phyloP scores from a whole-genome alignment of 108 stramenopile genomes.

The Conticribra guillardii region DNA sequence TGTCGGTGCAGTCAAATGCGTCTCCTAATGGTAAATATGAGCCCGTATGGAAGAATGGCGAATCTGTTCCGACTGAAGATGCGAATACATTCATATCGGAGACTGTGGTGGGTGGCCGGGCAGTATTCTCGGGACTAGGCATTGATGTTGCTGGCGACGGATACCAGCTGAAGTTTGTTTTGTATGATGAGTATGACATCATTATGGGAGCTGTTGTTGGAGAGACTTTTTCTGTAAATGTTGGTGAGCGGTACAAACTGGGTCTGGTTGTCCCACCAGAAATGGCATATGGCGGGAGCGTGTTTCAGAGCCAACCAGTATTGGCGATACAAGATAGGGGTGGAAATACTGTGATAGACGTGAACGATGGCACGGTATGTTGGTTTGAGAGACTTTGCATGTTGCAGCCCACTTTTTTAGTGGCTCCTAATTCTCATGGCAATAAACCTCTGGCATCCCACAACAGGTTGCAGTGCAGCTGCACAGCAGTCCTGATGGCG shows the following conservation, averaged over 20 bases:
- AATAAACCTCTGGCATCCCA: conserved; percentile 1
- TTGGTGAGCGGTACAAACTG: conserved; percentile 40
- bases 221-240: conserved; percentile 26
- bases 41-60: conserved; percentile 19
- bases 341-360: conserved; percentile 39
- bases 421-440: neutral
- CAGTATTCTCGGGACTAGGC: conserved; percentile 23
- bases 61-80: conserved; percentile 1
- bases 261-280: conserved; percentile 37
- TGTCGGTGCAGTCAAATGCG: conserved; percentile 29
- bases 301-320: conserved; percentile 45
- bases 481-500: conserved; percentile 12
- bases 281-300: conserved; percentile 43
- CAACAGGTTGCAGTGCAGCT: conserved; percentile 25
- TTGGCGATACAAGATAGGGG: conserved; percentile 52
- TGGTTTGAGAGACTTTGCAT: neutral
- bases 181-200: conserved; percentile 48
- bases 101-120: conserved; percentile 10
- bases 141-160: conserved; percentile 35
- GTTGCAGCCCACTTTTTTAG: neutral
- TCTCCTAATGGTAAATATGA: conserved; percentile 15
- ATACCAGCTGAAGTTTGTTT: conserved; percentile 37
- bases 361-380: conserved; percentile 46
- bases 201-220: conserved; percentile 28
- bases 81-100: conserved; percentile 12